Base-by-base conservation (phyloP, 306 rosid species). In the Dicorynia guianensis region DNA sequence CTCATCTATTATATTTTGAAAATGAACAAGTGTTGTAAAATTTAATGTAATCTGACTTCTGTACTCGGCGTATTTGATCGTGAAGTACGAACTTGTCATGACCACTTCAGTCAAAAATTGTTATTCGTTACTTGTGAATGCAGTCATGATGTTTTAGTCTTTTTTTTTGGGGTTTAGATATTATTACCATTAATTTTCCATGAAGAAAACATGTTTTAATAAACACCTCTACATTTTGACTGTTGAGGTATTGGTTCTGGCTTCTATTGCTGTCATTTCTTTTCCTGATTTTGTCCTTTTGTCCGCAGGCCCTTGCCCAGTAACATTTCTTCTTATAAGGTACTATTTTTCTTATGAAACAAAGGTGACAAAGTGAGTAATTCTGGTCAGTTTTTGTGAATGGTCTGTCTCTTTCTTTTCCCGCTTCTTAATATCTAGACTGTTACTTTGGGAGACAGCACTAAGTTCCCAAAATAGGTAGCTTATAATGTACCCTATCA, bases 301-400 rank as follows among this genome's bases (percentile, higher is more conserved):
- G 69, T 62, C 15, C 80, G 63, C 83, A 92, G 98, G 80, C 98
- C 98, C 13, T 85, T 94, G 79, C 98, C 98, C 63, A 94, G 91
- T 81, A 67, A 80, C 83, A 56, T 88, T 30, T 88, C 96, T 79
- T 94, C 98, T 69, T 94, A 94, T 80, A 92, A 94, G 97, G 98
- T 94, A 91, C 84, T 43, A 81, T 72, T 74, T 77, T 80, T 79
- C 47, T 79, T 48, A 35, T 71, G 38, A 47, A 25, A 15, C 54
- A 20, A 48, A 40, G 49, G 43, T 70, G 62, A 38, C 47, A 18
- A 46, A 50, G 8, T 34, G 42, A 57, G 25, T 63, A 47, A 13
- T 46, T 66, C 11, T 40, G 69, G 65, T 72, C 58, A 33, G 17
- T 62, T 80, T 77, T 57, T 20, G 57, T 67, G 20, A 39, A 43